Conservation (phyloP, 352 stramenopile species). For the Pilasporangium apinafurcum region DNA sequence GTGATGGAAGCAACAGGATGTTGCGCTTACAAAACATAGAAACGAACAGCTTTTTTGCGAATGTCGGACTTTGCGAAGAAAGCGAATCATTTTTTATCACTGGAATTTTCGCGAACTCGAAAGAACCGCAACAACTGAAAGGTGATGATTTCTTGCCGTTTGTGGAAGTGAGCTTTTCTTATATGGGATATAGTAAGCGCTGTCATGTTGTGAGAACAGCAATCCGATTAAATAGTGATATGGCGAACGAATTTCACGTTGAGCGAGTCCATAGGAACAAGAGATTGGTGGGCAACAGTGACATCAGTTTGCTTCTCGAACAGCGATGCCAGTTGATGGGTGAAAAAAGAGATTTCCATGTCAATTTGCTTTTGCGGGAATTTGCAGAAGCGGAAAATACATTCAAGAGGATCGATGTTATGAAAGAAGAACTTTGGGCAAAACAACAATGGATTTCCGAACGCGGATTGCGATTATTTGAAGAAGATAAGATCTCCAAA, state of each 20-base stretch:
- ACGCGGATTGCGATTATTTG: slow-evolving; percentile 14
- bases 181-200: background rate
- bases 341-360: slow-evolving; percentile 17
- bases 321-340: slow-evolving; percentile 24
- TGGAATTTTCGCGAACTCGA: slow-evolving; percentile 4
- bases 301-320: slow-evolving; percentile 14
- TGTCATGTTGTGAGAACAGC: slow-evolving; percentile 3
- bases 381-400: slow-evolving; percentile 22
- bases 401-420: slow-evolving; percentile 34
- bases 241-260: slow-evolving; percentile 21
- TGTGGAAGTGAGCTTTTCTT: slow-evolving; percentile 11
- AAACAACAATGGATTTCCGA: slow-evolving; percentile 22
- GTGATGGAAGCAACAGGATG: too few species aligned
- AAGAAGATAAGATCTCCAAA: slow-evolving; percentile 17
- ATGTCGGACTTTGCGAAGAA: slow-evolving; percentile 9
- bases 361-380: slow-evolving; percentile 9
- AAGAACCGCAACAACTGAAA: background rate
- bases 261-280: slow-evolving; percentile 14
- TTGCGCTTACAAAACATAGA: too few species aligned
- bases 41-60: too few species aligned
- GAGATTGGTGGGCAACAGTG: slow-evolving; percentile 4
- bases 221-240: slow-evolving; percentile 10
- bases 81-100: slow-evolving; percentile 4
- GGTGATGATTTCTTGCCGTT: background rate
- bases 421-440: slow-evolving; percentile 38